Conservation (phyloP, 1,139 yeast species). For the Geotrichum restrictum region DNA sequence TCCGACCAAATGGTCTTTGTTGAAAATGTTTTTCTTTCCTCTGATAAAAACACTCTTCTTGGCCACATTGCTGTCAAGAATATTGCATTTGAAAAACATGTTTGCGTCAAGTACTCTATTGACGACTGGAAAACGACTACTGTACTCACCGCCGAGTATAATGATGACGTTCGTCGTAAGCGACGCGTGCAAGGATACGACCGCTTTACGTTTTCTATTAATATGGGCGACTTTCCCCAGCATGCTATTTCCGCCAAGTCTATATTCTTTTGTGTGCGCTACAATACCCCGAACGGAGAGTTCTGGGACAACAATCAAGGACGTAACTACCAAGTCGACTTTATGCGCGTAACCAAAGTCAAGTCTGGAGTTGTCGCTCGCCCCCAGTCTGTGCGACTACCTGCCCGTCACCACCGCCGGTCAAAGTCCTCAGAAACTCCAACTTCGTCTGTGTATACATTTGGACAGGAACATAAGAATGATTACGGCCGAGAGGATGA, state of each 20-base stretch:
- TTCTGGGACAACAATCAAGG: conserved; percentile 74
- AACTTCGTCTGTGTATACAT: conserved; percentile 3
- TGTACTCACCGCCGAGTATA: conserved; percentile 62
- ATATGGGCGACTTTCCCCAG: conserved; percentile 38
- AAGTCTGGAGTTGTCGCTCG: conserved; percentile 6
- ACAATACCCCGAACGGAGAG: conserved; percentile 48
- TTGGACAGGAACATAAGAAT: conserved; percentile 7
- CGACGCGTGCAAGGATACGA: conserved; percentile 38
- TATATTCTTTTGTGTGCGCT: conserved; percentile 57
- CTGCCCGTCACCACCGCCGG: conserved; percentile 6
- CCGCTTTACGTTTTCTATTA: conserved; percentile 47
- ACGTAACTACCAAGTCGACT: conserved; percentile 55
- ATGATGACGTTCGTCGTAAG: conserved; percentile 53
- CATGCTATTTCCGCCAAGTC: conserved; percentile 36
- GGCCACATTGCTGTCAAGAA: conserved; percentile 77
- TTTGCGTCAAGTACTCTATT: conserved; percentile 60
- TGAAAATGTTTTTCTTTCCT: conserved; percentile 59
- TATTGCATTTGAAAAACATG: conserved; percentile 58
- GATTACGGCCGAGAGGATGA: conserved; percentile 3
- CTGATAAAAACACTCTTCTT: conserved; percentile 53
- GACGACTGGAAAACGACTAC: conserved; percentile 72
- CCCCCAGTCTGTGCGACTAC: neutral
- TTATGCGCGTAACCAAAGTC: conserved; percentile 36
- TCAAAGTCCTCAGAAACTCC: conserved; percentile 8
- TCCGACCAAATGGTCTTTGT: conserved; percentile 46